Evolutionary conservation across 345 rosid species (phyloP), one percentile per base, ranked within the genome.

Genomic region (Luvunga scandens): DNA sequence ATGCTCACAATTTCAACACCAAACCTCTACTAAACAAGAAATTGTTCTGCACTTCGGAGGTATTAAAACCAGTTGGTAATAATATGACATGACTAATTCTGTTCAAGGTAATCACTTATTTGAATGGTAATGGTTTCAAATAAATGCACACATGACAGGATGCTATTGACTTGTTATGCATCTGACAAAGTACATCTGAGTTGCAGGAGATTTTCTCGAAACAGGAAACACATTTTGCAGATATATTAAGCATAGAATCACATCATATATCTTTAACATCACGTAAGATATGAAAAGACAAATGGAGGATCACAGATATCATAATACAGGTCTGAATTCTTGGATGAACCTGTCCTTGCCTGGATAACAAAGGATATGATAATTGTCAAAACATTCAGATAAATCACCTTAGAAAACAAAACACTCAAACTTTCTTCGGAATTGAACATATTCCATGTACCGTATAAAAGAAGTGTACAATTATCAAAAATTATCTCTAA

Each of bases 261-360:
- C 2, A 2, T 1, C 24, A 28, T 30, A 42, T 42, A 42, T 42
- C 48, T 21, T 42, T 61, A 21, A 33, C 36, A 66, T 31, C 14
- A 14, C 66, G 80, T 19, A 56, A 30, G 63, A 67, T 67, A 77
- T 48, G 63, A 73, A 45, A 38, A 38, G 31, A 53, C 73, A 66
- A 66, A 25, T 36, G 2, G 34, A 31, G 61, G 24, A 57, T 16
- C 25, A 9, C 6, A 27, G 38, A 48, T 36, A 55, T 53, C 2
- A 36, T n/a, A 24, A 24, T 3, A 67, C 66, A 57, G 56, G 57
- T 50, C 66, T 27, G 38, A 82, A 64, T 38, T 38, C 42, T 38
- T 38, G 9, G 42, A 38, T 8, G 42, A 63, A 69, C 13, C 55
- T 36, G 42, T 56, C 73, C 13, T 53, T 64, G 63, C 81, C 30